phyloP scores from a whole-genome alignment of 352 stramenopile species.

The Ochromonadaceae sp. region DNA sequence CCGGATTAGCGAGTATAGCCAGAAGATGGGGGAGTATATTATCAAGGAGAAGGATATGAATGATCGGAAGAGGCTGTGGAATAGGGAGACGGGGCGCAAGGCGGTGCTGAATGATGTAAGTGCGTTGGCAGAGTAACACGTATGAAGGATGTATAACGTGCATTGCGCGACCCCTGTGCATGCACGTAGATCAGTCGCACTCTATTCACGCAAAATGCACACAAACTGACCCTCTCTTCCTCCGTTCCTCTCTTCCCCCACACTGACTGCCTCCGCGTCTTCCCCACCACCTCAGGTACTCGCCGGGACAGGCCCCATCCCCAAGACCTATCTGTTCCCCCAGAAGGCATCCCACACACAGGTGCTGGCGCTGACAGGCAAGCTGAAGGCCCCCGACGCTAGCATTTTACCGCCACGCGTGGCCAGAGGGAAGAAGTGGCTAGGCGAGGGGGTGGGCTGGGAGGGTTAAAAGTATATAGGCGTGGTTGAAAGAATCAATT shows the following conservation, averaged over 20 bases:
- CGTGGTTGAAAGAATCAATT: too few species aligned
- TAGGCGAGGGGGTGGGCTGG: neutral
- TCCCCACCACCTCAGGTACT: too few species aligned
- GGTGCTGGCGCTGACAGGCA: conserved; percentile 8
- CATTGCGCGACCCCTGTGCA: neutral
- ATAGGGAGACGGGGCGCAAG: neutral
- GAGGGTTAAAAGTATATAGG: too few species aligned
- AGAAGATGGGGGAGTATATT: too few species aligned
- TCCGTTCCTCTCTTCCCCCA: too few species aligned
- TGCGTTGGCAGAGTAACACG: neutral
- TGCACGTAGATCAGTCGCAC: neutral
- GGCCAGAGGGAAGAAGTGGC: conserved; percentile 12
- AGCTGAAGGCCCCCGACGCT: neutral
- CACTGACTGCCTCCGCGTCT: neutral
- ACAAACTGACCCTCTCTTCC: too few species aligned
- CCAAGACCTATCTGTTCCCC: conserved; percentile 3
- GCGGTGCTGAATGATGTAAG: conserved; percentile 13
- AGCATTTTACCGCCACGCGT: neutral
- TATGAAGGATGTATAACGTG: neutral
- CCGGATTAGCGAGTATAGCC: too few species aligned
- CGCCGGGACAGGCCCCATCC: neutral
- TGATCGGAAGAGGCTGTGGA: neutral
- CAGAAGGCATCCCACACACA: conserved; percentile 1
- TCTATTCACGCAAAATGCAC: neutral
- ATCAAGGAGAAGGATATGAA: conserved; percentile 4